Conservation (phyloP, 371 early-diverging fungal genomes). For the Fennellomyces sp. region DNA sequence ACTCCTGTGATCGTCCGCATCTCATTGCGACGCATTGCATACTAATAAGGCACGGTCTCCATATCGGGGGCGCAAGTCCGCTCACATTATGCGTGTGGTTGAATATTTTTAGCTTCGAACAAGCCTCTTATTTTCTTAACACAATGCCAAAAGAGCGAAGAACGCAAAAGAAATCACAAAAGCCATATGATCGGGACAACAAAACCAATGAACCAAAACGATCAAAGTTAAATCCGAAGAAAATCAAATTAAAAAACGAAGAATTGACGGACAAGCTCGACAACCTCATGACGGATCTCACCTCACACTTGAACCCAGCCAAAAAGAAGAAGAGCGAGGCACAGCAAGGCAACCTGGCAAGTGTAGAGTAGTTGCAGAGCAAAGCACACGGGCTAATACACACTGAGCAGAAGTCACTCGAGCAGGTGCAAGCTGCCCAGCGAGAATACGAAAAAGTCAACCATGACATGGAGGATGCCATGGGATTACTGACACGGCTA, state of each 20-base stretch:
- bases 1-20: too few relatives aligned
- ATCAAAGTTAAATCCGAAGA: constrained; percentile 10
- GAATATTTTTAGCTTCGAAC: too few relatives aligned
- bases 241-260: constrained; percentile 17
- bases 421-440: constrained; percentile 37
- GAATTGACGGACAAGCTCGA: constrained; percentile 40
- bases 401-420: constrained; percentile 1
- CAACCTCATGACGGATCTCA: constrained; percentile 33
- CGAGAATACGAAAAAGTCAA: constrained; percentile 45
- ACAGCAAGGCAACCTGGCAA: constrained; percentile 12
- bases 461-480: constrained; percentile 46
- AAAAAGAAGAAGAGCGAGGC: constrained; percentile 34
- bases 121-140: too few relatives aligned
- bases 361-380: background rate
- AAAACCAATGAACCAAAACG: background rate
- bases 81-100: too few relatives aligned
- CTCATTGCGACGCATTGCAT: too few relatives aligned
- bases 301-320: constrained; percentile 22
- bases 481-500: constrained; percentile 38
- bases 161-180: background rate
- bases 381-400: background rate
- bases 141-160: constrained; percentile 1
- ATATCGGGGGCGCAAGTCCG: too few relatives aligned
- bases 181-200: background rate
- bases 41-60: too few relatives aligned